These are phyloP conservation scores for Micractinium sp. DNA, from an alignment of 139 green algal species.

Conservation along the genomic window DNA sequence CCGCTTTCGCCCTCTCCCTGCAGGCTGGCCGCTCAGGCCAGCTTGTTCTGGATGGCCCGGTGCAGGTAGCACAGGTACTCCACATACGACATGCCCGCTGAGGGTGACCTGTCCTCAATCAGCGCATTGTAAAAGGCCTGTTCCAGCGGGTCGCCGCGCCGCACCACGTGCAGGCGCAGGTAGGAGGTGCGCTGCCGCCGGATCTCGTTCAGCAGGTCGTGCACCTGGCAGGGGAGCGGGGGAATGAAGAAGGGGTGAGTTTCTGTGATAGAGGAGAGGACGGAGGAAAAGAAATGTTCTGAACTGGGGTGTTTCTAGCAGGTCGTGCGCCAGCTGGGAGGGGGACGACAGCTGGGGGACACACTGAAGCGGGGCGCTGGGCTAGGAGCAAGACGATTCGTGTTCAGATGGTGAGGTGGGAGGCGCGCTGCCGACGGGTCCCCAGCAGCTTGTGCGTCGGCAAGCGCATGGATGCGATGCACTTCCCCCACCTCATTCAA, in stretches of 20 bases:
- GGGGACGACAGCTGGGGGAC: too few species aligned
- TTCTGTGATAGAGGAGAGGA: too few species aligned
- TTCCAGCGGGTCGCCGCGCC: constrained; percentile 60
- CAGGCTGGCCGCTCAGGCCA: constrained; percentile 65
- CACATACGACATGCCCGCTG: constrained; percentile 81
- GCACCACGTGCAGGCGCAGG: constrained; percentile 75
- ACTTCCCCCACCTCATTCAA: background rate
- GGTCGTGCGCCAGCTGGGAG: too few species aligned
- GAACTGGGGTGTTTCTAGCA: too few species aligned
- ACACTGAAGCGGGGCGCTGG: too few species aligned
- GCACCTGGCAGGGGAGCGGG: constrained; percentile 44
- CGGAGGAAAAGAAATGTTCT: background rate
- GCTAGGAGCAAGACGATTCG: too few species aligned
- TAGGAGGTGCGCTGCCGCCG: constrained; percentile 68
- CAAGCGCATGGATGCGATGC: background rate
- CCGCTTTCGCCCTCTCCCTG: too few species aligned
- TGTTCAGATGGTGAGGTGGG: too few species aligned
- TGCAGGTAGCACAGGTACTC: constrained; percentile 92
- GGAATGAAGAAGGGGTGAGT: background rate
- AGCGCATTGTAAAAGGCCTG: constrained; percentile 70
- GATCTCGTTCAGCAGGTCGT: constrained; percentile 67
- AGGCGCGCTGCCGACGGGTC: too few species aligned
- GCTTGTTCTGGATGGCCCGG: constrained; percentile 83
- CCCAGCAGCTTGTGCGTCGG: too few species aligned
- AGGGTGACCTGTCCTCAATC: constrained; percentile 79